Evolutionary conservation across 306 rosid genomes (phyloP), one percentile per base, ranked within the genome.

Genomic region (Gleditsia sinensis): DNA sequence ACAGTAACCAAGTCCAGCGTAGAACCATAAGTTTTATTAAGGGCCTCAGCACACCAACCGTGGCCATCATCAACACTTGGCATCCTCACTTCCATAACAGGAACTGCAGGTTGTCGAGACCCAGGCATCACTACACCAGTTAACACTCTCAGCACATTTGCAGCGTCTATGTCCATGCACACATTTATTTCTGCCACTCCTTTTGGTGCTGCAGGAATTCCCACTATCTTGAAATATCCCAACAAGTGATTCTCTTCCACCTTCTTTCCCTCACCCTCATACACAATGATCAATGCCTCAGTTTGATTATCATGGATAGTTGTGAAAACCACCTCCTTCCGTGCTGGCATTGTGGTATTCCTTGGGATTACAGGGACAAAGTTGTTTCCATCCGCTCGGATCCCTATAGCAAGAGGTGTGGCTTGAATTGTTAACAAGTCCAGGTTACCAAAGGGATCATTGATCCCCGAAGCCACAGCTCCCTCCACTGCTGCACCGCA

Each of bases 401-500:
- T 87, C n/a, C 98, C 98, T 7, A 94, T 80, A 39, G 92, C 94
- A 4, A 85, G 91, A 34, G 97, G 96, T 1, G 94, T 86, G 45
- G 67, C 90, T 83, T 94, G 98, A 80, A 89, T 89, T 40, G 91
- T 89, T 36, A 89, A 71, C 78, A 91, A 79, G 79, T 94, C 98
- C 72, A 91, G 81, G 68, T 55, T 88, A 57, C 97, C 97, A 58
- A 88, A 85, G 13, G 98, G 96, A 68, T 94, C 98, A 53, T 72
- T 80, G 33, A 85, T 55, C 19, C 96, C 97, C 2, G 94, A 88
- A 36, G 98, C 94, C 16, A 94, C 82, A 6, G 96, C 94, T 76
- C 97, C 98, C 85, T 91, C 92, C 45, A 89, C 76, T 19, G 98
- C 96, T 3, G 98, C 96, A 39, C 98, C 97, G 39, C 80, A 74